Evolutionary conservation across 352 stramenopile species (phyloP).

Genomic region (Bremia lactucae): DNA sequence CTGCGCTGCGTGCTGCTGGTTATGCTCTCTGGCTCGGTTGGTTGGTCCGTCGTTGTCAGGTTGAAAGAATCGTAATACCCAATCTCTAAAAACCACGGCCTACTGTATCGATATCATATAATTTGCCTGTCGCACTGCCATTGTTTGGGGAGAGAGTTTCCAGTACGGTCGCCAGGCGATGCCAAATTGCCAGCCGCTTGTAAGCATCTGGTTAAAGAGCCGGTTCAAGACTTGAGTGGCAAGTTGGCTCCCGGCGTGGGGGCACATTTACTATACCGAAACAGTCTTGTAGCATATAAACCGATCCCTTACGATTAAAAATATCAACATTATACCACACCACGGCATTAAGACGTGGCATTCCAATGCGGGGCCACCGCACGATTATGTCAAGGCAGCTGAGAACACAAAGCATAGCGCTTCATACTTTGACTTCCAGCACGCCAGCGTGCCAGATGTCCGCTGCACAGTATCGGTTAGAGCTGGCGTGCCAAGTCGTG

Average conservation of each 20-base stretch:
- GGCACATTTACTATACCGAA: neutral
- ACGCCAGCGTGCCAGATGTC: slow-evolving; percentile 15
- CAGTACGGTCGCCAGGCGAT: slow-evolving; percentile 1
- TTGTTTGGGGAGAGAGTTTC: slow-evolving; percentile 21
- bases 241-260: slow-evolving; percentile 5
- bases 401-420: neutral
- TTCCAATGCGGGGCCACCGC: neutral
- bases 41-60: slow-evolving; percentile 19
- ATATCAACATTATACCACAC: neutral
- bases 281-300: neutral
- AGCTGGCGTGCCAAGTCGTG: slow-evolving; percentile 9
- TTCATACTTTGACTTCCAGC: slow-evolving; percentile 1
- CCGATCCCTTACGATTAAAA: slow-evolving; percentile 1
- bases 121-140: slow-evolving; percentile 19
- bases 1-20: slow-evolving; percentile 10
- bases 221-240: slow-evolving; percentile 11
- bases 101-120: slow-evolving; percentile 32
- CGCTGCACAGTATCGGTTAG: slow-evolving; percentile 8
- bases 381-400: slow-evolving; percentile 7
- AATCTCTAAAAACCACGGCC: slow-evolving; percentile 13
- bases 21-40: slow-evolving; percentile 3
- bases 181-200: slow-evolving; percentile 11
- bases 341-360: neutral
- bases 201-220: slow-evolving; percentile 18
- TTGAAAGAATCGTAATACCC: slow-evolving; percentile 16